Evolutionary conservation across 768 basidiomycete genomes (phyloP).

Genomic region (Russula ochroleuca): DNA sequence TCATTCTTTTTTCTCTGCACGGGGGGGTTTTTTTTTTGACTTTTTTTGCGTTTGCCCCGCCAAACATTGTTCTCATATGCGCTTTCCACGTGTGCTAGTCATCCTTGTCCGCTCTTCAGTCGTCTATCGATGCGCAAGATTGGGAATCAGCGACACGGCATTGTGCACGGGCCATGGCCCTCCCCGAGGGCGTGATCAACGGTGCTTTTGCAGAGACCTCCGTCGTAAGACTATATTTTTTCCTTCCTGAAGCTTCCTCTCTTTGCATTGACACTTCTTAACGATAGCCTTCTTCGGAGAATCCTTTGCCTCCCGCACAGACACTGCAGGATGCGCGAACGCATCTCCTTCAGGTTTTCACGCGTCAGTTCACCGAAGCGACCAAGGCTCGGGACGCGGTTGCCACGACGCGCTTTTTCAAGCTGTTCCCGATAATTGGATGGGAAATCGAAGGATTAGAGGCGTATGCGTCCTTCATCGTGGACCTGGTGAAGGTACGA

Average conservation of each 20-base stretch:
- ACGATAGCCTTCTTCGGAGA: conserved; percentile 81
- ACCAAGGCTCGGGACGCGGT: conserved; percentile 78
- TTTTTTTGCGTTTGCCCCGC: too few relatives aligned
- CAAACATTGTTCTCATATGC: not conserved
- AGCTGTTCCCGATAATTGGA: conserved; percentile 92
- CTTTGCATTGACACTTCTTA: not conserved
- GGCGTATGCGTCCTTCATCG: conserved; percentile 89
- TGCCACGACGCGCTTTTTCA: conserved; percentile 90
- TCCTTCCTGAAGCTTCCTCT: not conserved
- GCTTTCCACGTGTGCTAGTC: conserved; percentile 43
- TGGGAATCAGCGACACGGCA: conserved; percentile 95
- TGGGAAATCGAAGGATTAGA: conserved; percentile 91
- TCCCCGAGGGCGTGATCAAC: conserved; percentile 71
- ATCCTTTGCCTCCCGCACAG: conserved; percentile 80
- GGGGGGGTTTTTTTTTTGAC: not conserved
- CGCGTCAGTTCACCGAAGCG: conserved; percentile 75
- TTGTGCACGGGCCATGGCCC: conserved; percentile 84
- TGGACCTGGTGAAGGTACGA: conserved; percentile 79
- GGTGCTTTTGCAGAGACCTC: conserved; percentile 83
- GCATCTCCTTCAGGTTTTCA: conserved; percentile 71
- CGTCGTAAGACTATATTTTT: conserved; percentile 51
- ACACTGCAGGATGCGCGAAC: conserved; percentile 73
- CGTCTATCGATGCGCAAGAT: conserved; percentile 72
- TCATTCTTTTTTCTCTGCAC: not conserved
- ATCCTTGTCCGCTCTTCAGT: conserved; percentile 54